Percentiles rank a stretch among this genome's conserved stretches.
Conservation (phyloP, 2,329 filamentous ascomycete species). For the Diplodia sapinea region DNA sequence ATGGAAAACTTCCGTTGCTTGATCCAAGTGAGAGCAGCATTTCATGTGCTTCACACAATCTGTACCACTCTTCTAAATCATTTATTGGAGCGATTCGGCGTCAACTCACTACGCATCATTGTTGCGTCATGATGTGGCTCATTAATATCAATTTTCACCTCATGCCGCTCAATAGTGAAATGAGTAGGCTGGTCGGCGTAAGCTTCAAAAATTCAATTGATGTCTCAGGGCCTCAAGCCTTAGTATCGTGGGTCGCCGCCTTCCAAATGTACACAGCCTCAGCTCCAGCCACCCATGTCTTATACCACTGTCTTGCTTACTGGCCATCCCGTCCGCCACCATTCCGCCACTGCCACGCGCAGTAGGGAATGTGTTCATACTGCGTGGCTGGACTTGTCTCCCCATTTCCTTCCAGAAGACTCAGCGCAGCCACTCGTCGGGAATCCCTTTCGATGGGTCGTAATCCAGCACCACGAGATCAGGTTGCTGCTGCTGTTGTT, state of each 20-base stretch:
- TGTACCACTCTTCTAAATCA: no score
- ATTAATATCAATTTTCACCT: no score
- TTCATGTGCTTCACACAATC: no score
- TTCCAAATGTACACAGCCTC: not conserved
- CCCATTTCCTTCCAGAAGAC: not conserved
- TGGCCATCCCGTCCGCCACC: constrained; percentile 8
- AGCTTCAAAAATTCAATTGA: not conserved
- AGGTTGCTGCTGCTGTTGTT: not conserved
- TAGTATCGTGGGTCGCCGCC: not conserved
- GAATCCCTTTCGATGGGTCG: not conserved
- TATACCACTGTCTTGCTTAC: constrained; percentile 2
- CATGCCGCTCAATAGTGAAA: no score
- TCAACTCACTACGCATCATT: no score
- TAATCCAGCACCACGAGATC: not conserved
- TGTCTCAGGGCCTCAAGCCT: not conserved
- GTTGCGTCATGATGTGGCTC: no score
- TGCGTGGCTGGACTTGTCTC: not conserved
- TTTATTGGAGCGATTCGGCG: no score
- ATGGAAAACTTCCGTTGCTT: no score
- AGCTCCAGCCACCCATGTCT: constrained; percentile 1
- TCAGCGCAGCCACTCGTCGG: not conserved
- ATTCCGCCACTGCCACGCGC: not conserved
- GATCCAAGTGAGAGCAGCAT: no score
- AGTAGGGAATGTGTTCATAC: not conserved
- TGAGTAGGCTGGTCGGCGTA: not conserved